phyloP scores from a whole-genome alignment of 257 asterid species.

The Primulina huaijiensis region DNA sequence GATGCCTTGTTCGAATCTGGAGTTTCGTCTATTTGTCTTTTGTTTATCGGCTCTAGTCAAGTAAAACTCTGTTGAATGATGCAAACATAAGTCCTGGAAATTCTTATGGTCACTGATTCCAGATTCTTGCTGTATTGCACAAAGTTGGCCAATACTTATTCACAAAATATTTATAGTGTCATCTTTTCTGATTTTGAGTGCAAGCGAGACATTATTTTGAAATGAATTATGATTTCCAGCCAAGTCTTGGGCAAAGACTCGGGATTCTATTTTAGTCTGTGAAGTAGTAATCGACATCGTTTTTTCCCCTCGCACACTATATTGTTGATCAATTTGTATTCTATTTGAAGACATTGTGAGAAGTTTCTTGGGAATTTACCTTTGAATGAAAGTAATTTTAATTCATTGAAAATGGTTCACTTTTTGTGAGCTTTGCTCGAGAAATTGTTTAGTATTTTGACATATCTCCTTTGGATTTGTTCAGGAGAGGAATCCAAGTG shows the following conservation, averaged over 20 bases:
- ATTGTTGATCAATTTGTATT: neutral
- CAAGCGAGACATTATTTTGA: neutral
- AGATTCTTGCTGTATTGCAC: constrained; percentile 24
- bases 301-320: neutral
- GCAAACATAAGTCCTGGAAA: constrained; percentile 15
- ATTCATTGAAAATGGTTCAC: constrained; percentile 5
- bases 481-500: constrained; percentile 92
- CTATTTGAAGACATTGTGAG: neutral
- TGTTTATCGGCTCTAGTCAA: constrained; percentile 18
- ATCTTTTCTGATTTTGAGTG: neutral
- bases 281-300: neutral
- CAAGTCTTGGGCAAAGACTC: neutral
- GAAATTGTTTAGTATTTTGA: constrained; percentile 13
- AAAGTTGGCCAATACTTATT: neutral
- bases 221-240: neutral
- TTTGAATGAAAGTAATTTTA: neutral
- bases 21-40: neutral
- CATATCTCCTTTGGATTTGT: constrained; percentile 27
- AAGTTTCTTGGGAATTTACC: constrained; percentile 14
- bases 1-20: neutral
- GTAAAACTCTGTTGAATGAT: constrained; percentile 17
- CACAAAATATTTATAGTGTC: neutral
- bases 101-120: constrained; percentile 12
- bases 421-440: constrained; percentile 20
- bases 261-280: neutral